Evolutionary conservation across 805 yeast genomes (phyloP), one percentile per base, ranked within the genome.

Genomic region (Nematodospora valgi): DNA sequence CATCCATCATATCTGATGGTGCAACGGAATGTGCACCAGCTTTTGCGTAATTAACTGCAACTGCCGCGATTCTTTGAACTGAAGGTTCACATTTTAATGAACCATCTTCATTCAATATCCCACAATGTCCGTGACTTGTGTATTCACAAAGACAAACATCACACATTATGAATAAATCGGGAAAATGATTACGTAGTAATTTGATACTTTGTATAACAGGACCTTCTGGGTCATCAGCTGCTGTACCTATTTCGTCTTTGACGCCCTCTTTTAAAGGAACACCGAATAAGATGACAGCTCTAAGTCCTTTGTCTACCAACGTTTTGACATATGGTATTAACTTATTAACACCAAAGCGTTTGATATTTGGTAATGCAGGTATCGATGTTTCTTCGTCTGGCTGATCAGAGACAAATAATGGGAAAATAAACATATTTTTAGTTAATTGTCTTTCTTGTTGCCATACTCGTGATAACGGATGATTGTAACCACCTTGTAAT

Each of bases 81-180:
- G 91, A 77, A 35, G 62, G 56, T 36, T 79, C 84, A 37, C 95
- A 74, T 55, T 84, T 82, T 50, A 93, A 76, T 7, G 85, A 54
- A 6, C 98, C 97, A 55, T 88, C 97, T 38, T 85, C 94, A 42
- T 81, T 72, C 35, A 93, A 70, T 11, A 88, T 72, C 26, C 98
- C 98, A 64, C 98, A 93, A 59, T 93, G 98, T n/a, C 98, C 98
- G 52, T 93, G 98, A 37, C 82, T 74, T 6, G 98, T 93, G 61
- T 87, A 93, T 62, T 93, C 98, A 68, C 98, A 93, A 35, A 93
- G 66, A 61, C 98, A 93, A 17, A 91, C 97, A 55, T 93, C 98
- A 54, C 96, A 85, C 74, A 88, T 78, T 44, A 93, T 77, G 58
- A 81, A 91, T 40, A 93, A 71, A 18, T 77, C 82, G 4, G 98